Evolutionary conservation across 371 early-diverging fungal species (phyloP).

Genomic region (Mortierella polycephala): DNA sequence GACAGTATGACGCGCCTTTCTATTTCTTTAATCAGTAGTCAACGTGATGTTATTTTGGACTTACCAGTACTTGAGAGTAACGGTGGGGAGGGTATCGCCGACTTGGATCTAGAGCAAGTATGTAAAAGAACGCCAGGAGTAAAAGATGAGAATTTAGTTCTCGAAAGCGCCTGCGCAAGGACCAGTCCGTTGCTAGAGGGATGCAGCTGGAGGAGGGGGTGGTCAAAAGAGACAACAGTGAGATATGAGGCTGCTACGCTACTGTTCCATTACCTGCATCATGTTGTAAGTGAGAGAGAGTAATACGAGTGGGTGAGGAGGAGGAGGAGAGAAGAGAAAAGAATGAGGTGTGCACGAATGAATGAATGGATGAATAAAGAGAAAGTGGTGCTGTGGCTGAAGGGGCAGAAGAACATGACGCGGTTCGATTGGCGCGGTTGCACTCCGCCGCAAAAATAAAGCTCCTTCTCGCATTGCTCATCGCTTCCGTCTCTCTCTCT

Average conservation of each 20-base stretch:
- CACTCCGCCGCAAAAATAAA: too few species aligned
- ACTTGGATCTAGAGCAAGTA: constrained; percentile 27
- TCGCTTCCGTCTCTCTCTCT: not conserved
- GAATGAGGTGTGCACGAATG: not conserved
- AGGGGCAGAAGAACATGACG: not conserved
- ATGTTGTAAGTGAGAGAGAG: constrained; percentile 10
- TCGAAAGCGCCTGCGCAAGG: too few species aligned
- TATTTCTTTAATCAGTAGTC: too few species aligned
- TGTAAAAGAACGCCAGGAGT: not conserved
- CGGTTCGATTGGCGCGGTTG: too few species aligned
- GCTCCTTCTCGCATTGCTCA: not conserved
- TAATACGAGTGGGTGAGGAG: not conserved
- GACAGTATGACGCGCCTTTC: not conserved
- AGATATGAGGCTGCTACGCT: too few species aligned
- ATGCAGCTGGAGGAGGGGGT: not conserved
- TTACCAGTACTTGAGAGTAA: constrained; percentile 53
- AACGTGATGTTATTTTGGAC: not conserved
- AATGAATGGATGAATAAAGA: not conserved
- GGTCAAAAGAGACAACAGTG: not conserved
- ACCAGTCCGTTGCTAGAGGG: not conserved
- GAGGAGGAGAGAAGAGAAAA: not conserved
- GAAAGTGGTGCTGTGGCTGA: not conserved
- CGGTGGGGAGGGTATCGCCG: constrained; percentile 49
- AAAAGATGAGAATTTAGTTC: not conserved
- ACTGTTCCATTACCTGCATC: constrained; percentile 8